A percentile compares a stretch with the other conserved stretches of the same genome.
Evolutionary conservation across 176 grass and related monocot species (phyloP).

Genomic region (Thinopyrum elongatum): DNA sequence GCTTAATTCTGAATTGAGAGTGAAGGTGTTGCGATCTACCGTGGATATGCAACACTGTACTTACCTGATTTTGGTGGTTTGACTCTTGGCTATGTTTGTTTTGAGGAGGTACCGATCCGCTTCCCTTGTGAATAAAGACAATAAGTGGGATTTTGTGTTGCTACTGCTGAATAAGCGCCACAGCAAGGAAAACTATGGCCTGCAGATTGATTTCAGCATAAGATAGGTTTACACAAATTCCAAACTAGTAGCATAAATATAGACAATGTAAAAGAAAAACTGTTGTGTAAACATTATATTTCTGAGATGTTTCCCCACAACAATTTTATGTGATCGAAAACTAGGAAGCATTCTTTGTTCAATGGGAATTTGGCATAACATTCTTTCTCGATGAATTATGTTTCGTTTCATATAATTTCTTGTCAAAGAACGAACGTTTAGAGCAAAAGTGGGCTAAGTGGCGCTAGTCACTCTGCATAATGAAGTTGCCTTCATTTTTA

Average conservation of each 20-base stretch:
- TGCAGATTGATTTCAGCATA: not conserved
- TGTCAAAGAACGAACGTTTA: too few species aligned
- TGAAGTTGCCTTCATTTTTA: too few species aligned
- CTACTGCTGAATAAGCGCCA: slow-evolving; percentile 7
- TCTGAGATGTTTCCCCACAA: not conserved
- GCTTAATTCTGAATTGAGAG: not conserved
- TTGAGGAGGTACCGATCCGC: too few species aligned
- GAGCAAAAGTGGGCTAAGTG: too few species aligned
- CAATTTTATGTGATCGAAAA: not conserved
- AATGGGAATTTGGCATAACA: not conserved
- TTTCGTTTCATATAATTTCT: too few species aligned
- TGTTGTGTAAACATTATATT: not conserved
- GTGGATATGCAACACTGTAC: not conserved
- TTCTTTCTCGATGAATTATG: too few species aligned
- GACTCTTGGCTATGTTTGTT: not conserved
- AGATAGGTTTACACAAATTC: not conserved
- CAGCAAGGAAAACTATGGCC: not conserved
- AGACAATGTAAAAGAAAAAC: not conserved
- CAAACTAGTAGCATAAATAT: not conserved
- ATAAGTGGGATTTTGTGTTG: not conserved
- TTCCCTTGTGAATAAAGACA: not conserved
- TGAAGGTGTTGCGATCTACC: not conserved
- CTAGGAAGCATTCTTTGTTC: not conserved
- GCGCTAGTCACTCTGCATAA: too few species aligned
- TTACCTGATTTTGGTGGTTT: not conserved